These are phyloP conservation scores for Capsella bursapastoris DNA, from an alignment of 345 rosid species.

Conservation along the genomic window DNA sequence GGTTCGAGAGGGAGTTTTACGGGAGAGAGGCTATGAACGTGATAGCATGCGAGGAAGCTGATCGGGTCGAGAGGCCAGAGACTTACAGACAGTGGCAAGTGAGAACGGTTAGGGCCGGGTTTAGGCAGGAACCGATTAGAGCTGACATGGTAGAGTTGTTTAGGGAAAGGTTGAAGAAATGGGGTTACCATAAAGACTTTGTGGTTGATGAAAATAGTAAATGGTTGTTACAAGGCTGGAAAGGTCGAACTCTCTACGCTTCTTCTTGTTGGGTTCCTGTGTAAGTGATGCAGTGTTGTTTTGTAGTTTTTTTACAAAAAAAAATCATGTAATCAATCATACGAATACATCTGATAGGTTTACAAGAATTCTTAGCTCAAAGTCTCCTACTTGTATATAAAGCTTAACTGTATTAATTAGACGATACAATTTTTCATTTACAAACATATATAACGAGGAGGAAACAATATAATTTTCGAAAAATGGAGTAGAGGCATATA, in stretches of 20 bases:
- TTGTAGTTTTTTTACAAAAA: conserved; percentile 2
- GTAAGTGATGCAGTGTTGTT: conserved; percentile 4
- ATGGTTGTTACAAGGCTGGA: conserved; percentile 89
- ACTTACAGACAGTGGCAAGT: conserved; percentile 78
- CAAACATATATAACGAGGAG: no score
- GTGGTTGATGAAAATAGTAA: conserved; percentile 58
- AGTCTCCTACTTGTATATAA: no score
- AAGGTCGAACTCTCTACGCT: conserved; percentile 69
- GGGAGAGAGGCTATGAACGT: conserved; percentile 69
- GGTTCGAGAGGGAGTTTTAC: conserved; percentile 64
- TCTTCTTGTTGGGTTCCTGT: conserved; percentile 67
- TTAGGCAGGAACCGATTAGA: conserved; percentile 56
- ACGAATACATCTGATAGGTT: background rate
- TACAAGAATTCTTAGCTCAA: background rate
- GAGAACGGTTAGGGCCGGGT: conserved; percentile 63
- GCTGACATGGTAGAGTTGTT: conserved; percentile 46
- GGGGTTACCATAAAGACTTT: conserved; percentile 69
- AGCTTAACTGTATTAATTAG: no score
- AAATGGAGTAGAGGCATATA: no score
- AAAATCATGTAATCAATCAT: conserved; percentile 1
- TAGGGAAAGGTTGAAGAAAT: conserved; percentile 42
- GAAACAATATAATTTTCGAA: no score
- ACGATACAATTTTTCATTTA: no score
- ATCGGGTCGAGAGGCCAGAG: conserved; percentile 81
- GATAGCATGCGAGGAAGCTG: conserved; percentile 77